Evolutionary conservation across 108 stramenopile genomes (phyloP).

Genomic region (Pseudonitzschia multiseries): DNA sequence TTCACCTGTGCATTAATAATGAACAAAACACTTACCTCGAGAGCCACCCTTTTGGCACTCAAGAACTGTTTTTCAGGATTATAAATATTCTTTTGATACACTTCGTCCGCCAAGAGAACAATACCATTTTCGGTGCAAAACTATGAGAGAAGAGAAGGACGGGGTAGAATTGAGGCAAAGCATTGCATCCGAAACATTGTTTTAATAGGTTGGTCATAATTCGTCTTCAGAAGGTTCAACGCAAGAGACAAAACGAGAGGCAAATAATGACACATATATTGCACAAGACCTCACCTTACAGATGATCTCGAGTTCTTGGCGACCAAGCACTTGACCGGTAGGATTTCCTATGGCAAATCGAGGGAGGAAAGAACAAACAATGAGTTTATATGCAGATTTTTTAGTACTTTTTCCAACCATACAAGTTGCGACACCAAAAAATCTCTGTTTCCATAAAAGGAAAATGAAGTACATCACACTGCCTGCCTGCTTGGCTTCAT

Average conservation of each 20-base stretch:
- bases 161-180: background rate
- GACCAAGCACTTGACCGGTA: constrained; percentile 87
- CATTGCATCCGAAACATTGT: too few species aligned
- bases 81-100: constrained; percentile 97
- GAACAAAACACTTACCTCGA: constrained; percentile 19
- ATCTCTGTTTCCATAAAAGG: background rate
- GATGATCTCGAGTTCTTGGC: constrained; percentile 77
- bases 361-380: background rate
- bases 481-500: too few species aligned
- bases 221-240: background rate
- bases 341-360: constrained; percentile 62
- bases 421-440: background rate
- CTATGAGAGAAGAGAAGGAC: background rate
- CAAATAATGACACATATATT: background rate
- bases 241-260: background rate
- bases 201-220: background rate
- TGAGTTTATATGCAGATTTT: background rate
- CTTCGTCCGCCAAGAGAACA: constrained; percentile 94
- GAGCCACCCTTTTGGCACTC: constrained; percentile 83
- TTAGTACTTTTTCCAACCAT: too few species aligned
- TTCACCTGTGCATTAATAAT: background rate
- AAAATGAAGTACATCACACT: too few species aligned
- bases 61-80: constrained; percentile 61
- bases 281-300: constrained; percentile 27
- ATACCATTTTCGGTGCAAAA: constrained; percentile 87